phyloP scores from a whole-genome alignment of 2,329 filamentous ascomycete species.

The Dendrostoma leiphaemia region DNA sequence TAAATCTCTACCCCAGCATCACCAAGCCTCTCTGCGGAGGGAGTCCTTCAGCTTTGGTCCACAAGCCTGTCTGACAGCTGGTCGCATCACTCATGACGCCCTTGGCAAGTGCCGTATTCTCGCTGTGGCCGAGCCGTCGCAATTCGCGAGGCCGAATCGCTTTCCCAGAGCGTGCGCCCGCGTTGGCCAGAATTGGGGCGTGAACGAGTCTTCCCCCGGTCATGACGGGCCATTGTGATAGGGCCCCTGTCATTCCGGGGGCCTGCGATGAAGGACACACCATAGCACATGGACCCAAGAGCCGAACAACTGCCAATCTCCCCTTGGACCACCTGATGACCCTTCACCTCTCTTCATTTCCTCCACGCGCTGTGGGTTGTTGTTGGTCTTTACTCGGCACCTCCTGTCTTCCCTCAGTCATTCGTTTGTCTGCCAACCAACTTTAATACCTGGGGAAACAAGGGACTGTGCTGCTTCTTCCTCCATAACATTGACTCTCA shows the following conservation, averaged over 20 bases:
- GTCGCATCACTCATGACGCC: no score
- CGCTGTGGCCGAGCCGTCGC: constrained; percentile 11
- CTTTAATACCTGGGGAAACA: neutral
- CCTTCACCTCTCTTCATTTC: neutral
- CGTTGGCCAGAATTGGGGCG: no score
- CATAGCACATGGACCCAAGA: no score
- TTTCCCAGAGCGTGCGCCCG: no score
- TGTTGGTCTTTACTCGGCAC: neutral
- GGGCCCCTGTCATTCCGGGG: constrained; percentile 10
- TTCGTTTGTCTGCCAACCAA: constrained; percentile 12
- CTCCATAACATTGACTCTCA: constrained; percentile 10
- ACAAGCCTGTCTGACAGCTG: no score
- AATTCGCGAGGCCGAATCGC: no score
- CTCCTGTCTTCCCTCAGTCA: constrained; percentile 1
- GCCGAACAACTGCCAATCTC: constrained; percentile 3
- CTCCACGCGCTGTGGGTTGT: constrained; percentile 8
- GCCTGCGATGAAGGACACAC: no score
- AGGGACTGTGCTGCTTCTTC: constrained; percentile 6
- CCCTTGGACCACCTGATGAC: constrained; percentile 6
- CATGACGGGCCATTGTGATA: neutral
- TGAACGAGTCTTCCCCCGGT: neutral
- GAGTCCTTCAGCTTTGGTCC: no score
- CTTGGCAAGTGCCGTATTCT: neutral
- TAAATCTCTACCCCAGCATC: no score
- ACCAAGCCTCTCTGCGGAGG: no score